Evolutionary conservation across 441 rosid genomes (phyloP).

Genomic region (Populus hybrid): DNA sequence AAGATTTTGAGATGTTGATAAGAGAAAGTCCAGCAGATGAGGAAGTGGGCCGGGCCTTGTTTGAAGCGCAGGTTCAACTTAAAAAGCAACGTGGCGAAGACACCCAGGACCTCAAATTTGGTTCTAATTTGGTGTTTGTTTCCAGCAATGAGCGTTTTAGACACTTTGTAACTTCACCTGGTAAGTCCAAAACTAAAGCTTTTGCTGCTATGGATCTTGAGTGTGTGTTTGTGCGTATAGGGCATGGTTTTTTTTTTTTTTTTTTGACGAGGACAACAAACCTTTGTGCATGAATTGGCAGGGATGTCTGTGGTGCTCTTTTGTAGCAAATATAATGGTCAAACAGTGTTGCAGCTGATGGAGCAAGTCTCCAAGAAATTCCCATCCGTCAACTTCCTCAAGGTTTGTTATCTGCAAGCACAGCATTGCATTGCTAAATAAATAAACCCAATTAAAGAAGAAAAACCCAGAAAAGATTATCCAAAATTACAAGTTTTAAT

Average conservation of each 20-base stretch:
- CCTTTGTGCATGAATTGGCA: constrained; percentile 12
- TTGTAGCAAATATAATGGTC: constrained; percentile 38
- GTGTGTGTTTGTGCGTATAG: neutral
- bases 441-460: neutral
- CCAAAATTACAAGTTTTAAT: neutral
- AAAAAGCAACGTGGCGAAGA: constrained; percentile 46
- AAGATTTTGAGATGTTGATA: constrained; percentile 71
- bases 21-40: constrained; percentile 64
- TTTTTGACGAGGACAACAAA: neutral
- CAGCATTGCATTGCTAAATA: neutral
- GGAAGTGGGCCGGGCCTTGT: constrained; percentile 57
- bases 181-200: constrained; percentile 16
- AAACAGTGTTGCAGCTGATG: constrained; percentile 40
- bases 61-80: constrained; percentile 51
- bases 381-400: constrained; percentile 59
- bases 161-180: constrained; percentile 44
- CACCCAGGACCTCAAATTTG: constrained; percentile 37
- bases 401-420: constrained; percentile 27
- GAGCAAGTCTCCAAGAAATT: constrained; percentile 50
- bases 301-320: constrained; percentile 52
- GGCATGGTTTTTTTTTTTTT: neutral
- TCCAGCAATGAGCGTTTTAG: constrained; percentile 46
- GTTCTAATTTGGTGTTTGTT: constrained; percentile 48
- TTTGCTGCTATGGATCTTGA: neutral
- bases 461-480: neutral